These are phyloP conservation scores for Apiotrichum montevideense DNA, from an alignment of 1,284 basidiomycete genomes.

Conservation along the genomic window DNA sequence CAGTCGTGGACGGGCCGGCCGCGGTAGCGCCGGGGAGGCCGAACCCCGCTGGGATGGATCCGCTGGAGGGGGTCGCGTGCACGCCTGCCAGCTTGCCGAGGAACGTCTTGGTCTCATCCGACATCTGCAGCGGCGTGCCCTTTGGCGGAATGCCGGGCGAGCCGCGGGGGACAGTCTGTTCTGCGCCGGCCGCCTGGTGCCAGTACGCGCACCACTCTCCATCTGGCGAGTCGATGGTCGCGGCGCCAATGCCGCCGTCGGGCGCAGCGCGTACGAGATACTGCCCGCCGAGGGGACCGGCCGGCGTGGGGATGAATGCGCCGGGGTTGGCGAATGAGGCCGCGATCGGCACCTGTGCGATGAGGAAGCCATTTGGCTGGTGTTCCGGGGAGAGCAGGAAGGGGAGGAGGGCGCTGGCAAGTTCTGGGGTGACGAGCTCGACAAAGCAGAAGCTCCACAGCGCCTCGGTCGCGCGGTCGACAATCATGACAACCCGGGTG, in stretches of 20 bases:
- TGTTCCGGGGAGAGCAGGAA: slow-evolving; percentile 71
- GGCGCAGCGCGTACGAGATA: slow-evolving; percentile 26
- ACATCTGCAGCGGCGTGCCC: slow-evolving; percentile 2
- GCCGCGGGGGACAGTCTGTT: slow-evolving; percentile 24
- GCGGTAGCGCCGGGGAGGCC: neutral
- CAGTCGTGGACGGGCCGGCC: neutral
- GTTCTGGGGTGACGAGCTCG: slow-evolving; percentile 76
- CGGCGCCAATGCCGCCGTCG: slow-evolving; percentile 36
- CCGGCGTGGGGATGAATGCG: slow-evolving; percentile 68
- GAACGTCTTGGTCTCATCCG: slow-evolving; percentile 23
- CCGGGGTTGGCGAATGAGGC: slow-evolving; percentile 80
- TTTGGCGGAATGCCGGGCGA: slow-evolving; percentile 14
- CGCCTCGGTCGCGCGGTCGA: slow-evolving; percentile 71
- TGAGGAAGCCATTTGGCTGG: slow-evolving; percentile 81
- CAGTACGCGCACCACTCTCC: slow-evolving; percentile 38
- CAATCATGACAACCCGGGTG: slow-evolving; percentile 75
- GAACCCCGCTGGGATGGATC: neutral
- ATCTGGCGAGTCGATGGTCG: slow-evolving; percentile 55
- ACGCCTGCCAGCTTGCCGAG: slow-evolving; percentile 33
- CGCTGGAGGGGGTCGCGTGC: neutral
- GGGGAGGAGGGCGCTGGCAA: slow-evolving; percentile 60
- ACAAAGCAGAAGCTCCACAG: slow-evolving; percentile 90
- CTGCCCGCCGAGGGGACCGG: slow-evolving; percentile 41
- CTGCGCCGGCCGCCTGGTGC: slow-evolving; percentile 33
- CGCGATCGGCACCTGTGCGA: slow-evolving; percentile 75